phyloP scores from a whole-genome alignment of 2,329 filamentous ascomycete genomes.

The Cladobotryum protrusum region DNA sequence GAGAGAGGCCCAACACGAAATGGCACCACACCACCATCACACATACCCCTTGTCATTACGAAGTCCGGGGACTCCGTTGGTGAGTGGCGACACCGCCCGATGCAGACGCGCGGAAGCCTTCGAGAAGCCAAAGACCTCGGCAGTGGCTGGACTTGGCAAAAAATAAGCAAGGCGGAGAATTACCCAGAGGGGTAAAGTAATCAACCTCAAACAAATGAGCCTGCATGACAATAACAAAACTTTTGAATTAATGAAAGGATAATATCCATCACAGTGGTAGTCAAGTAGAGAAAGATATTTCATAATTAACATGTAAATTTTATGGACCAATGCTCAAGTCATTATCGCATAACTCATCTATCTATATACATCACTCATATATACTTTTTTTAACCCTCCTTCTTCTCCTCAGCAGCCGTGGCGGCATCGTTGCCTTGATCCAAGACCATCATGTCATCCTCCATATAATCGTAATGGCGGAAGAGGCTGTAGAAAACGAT shows the following conservation, averaged over 20 bases:
- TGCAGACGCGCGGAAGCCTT: slow-evolving; percentile 3
- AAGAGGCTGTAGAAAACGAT: slow-evolving; percentile 45
- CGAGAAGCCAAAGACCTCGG: slow-evolving; percentile 3
- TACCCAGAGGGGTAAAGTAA: neutral
- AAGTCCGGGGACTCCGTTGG: neutral
- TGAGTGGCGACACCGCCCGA: neutral
- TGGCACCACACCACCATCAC: no score
- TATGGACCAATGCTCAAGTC: neutral
- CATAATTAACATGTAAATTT: no score
- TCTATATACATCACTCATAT: neutral
- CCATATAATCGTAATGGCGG: slow-evolving; percentile 32
- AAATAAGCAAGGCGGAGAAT: neutral
- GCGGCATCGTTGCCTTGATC: slow-evolving; percentile 23
- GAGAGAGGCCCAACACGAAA: neutral
- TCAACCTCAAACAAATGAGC: neutral
- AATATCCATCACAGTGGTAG: no score
- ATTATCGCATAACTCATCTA: neutral
- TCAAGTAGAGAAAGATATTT: no score
- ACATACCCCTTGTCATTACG: no score
- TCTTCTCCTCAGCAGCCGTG: neutral
- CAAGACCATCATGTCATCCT: slow-evolving; percentile 34
- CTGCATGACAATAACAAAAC: no score
- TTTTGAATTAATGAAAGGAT: no score
- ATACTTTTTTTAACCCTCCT: slow-evolving; percentile 3
- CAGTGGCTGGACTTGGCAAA: neutral